Percentiles rank a stretch among this genome's conserved stretches.
Conservation (phyloP, 2,329 filamentous ascomycete species). For the Neofusicoccum sp. region DNA sequence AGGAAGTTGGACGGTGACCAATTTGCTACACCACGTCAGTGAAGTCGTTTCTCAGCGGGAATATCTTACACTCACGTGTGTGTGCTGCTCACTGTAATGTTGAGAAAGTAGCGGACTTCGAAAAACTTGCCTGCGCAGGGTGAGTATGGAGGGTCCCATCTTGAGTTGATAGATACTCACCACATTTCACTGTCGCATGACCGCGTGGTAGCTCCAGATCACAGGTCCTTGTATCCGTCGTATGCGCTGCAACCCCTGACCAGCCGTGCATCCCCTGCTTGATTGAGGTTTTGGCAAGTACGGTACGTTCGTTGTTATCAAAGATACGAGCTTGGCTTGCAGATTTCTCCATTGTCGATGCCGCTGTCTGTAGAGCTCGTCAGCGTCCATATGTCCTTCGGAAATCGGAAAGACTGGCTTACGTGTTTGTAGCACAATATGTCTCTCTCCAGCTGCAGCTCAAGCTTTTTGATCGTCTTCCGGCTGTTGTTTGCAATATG, state of each 20-base stretch:
- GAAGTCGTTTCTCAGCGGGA: not conserved
- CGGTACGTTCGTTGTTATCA: slow-evolving; percentile 50
- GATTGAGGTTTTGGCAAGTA: slow-evolving; percentile 44
- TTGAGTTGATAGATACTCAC: slow-evolving; percentile 29
- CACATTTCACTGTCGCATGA: slow-evolving; percentile 52
- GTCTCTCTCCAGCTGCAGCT: slow-evolving; percentile 52
- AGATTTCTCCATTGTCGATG: slow-evolving; percentile 49
- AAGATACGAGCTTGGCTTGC: slow-evolving; percentile 53
- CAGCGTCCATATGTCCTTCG: not conserved
- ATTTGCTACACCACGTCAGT: slow-evolving; percentile 38
- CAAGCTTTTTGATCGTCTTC: slow-evolving; percentile 50
- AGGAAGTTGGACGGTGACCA: slow-evolving; percentile 54
- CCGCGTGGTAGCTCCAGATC: slow-evolving; percentile 51
- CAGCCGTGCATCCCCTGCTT: slow-evolving; percentile 47
- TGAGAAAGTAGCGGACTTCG: slow-evolving; percentile 56
- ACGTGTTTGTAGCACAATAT: slow-evolving; percentile 53
- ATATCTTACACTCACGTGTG: slow-evolving; percentile 35
- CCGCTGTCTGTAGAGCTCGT: slow-evolving; percentile 40
- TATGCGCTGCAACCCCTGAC: slow-evolving; percentile 47
- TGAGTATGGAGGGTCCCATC: not conserved
- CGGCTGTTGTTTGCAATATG: slow-evolving; percentile 51
- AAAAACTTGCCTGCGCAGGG: slow-evolving; percentile 50
- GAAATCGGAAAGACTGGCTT: slow-evolving; percentile 24
- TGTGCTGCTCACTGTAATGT: slow-evolving; percentile 46
- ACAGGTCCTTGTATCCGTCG: slow-evolving; percentile 49